Base-by-base conservation (phyloP, 2,329 filamentous ascomycete genomes). In the Aureobasidium pullulans region DNA sequence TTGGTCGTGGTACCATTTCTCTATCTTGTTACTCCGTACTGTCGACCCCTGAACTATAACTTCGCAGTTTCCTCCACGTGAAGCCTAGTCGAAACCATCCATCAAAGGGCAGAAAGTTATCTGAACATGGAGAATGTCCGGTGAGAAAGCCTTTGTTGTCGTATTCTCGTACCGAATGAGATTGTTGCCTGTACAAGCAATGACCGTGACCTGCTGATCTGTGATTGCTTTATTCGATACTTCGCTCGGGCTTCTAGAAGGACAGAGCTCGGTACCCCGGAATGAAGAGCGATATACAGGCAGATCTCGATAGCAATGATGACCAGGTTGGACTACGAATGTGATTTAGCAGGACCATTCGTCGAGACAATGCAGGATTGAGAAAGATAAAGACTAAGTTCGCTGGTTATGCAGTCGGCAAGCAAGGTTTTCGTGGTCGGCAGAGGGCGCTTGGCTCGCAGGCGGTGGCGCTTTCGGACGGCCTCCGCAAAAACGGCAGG, bases 401-500 rank as follows among this genome's bases (percentile, higher is more conserved):
- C 39, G 28, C 34, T 36, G 15, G 11, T 13, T 13, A 29, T 23
- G 48, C 37, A 36, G 29, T 23, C 39, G 36, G 48, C 37, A 36
- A 39, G 37, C 39, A 54, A 54, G 16, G 50, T 42, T 54, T 54
- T 43, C 29, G n/a, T 15, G 19, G 50, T 19, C 9, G 13, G 31
- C 19, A 15, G n/a, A 19, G 28, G 37, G 5, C 28, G 39, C 39
- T 42, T 54, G 50, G 37, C 50, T 16, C 4, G 50, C 39, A 54
- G 50, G 39, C 50, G 50, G 36, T 54, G 50, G 50, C 50, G 48
- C 48, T 29, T 32, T 39, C 37, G 37, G 37, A 13, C 37, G 15
- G 34, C 37, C 48, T 52, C 48, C 48, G 48, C 48, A 52, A 52
- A 52, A 52, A 29, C 37, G 48, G 31, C 48, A 50, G 28, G 50